These are phyloP conservation scores for Nyctanthes arbortristis DNA, from an alignment of 257 asterid genomes.

Conservation along the genomic window DNA sequence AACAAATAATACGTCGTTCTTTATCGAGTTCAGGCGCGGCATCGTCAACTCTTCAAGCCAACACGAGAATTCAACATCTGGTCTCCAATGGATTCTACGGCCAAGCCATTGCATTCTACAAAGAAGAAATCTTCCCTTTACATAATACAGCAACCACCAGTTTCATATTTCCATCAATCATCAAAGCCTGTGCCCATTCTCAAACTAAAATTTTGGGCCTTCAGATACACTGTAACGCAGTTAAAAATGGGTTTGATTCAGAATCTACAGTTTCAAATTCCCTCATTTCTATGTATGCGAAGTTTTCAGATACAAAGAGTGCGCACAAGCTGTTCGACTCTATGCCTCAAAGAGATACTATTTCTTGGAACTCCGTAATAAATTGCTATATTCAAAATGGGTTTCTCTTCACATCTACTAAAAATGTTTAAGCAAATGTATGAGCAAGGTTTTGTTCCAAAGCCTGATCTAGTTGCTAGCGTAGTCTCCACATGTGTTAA, in stretches of 20 bases:
- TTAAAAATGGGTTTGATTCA: slow-evolving; percentile 51
- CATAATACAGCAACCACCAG: slow-evolving; percentile 37
- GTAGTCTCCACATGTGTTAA: slow-evolving; percentile 50
- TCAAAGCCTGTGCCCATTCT: slow-evolving; percentile 61
- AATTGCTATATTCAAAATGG: slow-evolving; percentile 64
- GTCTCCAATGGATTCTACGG: slow-evolving; percentile 37
- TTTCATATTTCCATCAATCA: slow-evolving; percentile 64
- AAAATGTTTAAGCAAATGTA: slow-evolving; percentile 49
- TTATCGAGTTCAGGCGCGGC: slow-evolving; percentile 34
- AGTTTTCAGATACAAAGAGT: slow-evolving; percentile 27
- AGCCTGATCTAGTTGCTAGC: slow-evolving; percentile 68
- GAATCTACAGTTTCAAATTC: slow-evolving; percentile 64
- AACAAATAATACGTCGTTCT: slow-evolving; percentile 31
- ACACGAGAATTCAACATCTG: slow-evolving; percentile 36
- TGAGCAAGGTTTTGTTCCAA: slow-evolving; percentile 42
- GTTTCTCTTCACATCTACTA: slow-evolving; percentile 39
- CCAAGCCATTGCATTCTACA: slow-evolving; percentile 49
- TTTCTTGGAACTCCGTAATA: slow-evolving; percentile 67
- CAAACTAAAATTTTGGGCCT: slow-evolving; percentile 37
- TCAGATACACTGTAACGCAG: slow-evolving; percentile 57
- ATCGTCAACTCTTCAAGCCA: slow-evolving; percentile 23
- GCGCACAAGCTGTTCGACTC: slow-evolving; percentile 59
- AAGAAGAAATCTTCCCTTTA: slow-evolving; percentile 46
- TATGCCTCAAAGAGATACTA: slow-evolving; percentile 55
- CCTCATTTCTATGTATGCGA: slow-evolving; percentile 53